Base-by-base conservation (phyloP, 2,329 filamentous ascomycete genomes). In the Apiospora phragmitis region DNA sequence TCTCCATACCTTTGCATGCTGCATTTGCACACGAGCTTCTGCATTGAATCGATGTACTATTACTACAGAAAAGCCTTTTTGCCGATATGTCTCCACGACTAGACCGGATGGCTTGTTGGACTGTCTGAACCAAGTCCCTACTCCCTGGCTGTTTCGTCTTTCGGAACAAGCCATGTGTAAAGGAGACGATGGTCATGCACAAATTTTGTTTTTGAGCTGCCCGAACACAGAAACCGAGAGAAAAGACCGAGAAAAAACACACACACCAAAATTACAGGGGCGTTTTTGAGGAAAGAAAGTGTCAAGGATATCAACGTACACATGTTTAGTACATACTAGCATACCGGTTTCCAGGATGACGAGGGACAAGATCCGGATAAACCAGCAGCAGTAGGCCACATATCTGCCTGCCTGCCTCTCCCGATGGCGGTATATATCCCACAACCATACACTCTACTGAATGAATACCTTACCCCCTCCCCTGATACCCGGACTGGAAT, bases 101-200 rank as follows among this genome's bases (percentile, higher is more conserved):
- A 38, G 16, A n/a, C 55, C 29, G 55, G 55, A 62, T 62, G 55
- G 55, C 55, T 62, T 62, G 55, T 62, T 62, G 55, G 32, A 62
- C 55, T 62, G 32, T 21, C 32, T 38, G 55, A n/a, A 38, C 9
- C 32, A n/a, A 21, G 18, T 8, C 55, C 55, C 21, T 35, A 1
- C 21, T 62, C 29, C 32, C 8, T 62, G 55, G 29, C 55, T 62
- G 3, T n/a, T 38, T 21, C 16, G 18, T 24, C 32, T n/a, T 62
- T 38, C 38, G 32, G 29, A n/a, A n/a, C 32, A 38, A 38, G 55
- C 55, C 55, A 12, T 62, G 12, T n/a, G 21, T n/a, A n/a, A 11
- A n/a, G 55, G 29, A 32, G 55, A 62, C 29, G 32, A 62, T 35
- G 55, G 24, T 12, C 32, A 38, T 32, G 32, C 55, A 62, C 32